Evolutionary conservation across 179 eudicot species (phyloP).

Genomic region (Beta macrorhiza): DNA sequence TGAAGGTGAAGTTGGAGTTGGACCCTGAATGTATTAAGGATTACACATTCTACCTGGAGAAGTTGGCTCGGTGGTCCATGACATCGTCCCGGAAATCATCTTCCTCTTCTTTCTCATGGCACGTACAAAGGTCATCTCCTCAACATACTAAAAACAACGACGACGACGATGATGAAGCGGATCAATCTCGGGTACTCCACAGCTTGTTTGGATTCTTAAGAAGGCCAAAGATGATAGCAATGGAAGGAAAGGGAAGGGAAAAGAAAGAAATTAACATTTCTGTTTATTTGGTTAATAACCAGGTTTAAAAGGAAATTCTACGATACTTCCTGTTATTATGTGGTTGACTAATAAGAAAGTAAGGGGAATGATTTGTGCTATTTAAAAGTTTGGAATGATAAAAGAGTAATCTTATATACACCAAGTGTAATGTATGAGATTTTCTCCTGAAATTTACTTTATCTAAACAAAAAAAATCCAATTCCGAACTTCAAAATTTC

Average conservation of each 20-base stretch:
- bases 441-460: too few relatives aligned
- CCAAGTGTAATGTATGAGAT: too few relatives aligned
- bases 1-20: constrained; percentile 11
- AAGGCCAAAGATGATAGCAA: not conserved
- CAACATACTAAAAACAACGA: not conserved
- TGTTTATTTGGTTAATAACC: constrained; percentile 4
- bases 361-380: not conserved
- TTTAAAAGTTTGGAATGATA: not conserved
- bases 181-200: not conserved
- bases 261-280: constrained; percentile 11
- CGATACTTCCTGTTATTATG: not conserved
- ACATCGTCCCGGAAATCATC: not conserved
- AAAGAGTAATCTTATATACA: too few relatives aligned
- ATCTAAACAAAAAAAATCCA: too few relatives aligned
- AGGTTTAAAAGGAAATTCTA: not conserved
- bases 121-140: not conserved
- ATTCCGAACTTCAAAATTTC: too few relatives aligned
- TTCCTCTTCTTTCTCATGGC: constrained; percentile 5
- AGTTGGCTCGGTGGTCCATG: constrained; percentile 13
- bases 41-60: constrained; percentile 5
- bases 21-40: constrained; percentile 10
- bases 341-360: not conserved
- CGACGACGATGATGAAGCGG: not conserved
- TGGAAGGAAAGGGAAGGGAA: not conserved
- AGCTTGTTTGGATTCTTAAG: not conserved